A percentile compares a stretch with the other conserved stretches of the same genome.
phyloP scores from a whole-genome alignment of 139 green algal species.

The Closterium sp. region DNA sequence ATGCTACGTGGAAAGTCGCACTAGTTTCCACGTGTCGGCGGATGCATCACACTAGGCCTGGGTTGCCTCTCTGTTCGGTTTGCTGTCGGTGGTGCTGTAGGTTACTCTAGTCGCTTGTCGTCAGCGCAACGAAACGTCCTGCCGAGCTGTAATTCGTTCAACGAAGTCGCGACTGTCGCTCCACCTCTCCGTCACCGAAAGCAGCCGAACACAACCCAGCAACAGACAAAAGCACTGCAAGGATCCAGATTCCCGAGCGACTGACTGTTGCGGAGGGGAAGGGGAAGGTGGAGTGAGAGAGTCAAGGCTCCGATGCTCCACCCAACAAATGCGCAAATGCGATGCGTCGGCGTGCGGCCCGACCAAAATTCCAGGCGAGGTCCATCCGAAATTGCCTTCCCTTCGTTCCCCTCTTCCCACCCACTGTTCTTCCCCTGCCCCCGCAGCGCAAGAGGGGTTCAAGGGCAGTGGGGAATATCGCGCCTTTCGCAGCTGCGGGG shows the following conservation, averaged over 20 bases:
- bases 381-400: background rate
- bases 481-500: too few species aligned
- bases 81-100: background rate
- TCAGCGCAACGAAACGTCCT: background rate
- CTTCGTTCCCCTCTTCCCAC: too few species aligned
- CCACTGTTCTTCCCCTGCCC: too few species aligned
- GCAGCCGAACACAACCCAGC: background rate
- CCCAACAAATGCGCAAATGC: background rate
- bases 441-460: too few species aligned
- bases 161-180: background rate
- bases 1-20: background rate
- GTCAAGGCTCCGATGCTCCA: background rate
- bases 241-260: background rate
- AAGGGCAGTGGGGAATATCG: too few species aligned
- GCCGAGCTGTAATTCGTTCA: too few species aligned
- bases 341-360: background rate
- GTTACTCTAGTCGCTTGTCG: background rate
- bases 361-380: background rate
- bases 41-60: background rate
- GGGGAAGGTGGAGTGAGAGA: background rate
- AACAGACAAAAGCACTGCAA: background rate
- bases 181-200: background rate
- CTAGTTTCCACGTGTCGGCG: background rate
- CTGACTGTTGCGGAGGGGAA: background rate
- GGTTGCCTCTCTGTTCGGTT: background rate